These are phyloP conservation scores for Scenedesmus sp. DNA, from an alignment of 163 green algal genomes.

Conservation along the genomic window DNA sequence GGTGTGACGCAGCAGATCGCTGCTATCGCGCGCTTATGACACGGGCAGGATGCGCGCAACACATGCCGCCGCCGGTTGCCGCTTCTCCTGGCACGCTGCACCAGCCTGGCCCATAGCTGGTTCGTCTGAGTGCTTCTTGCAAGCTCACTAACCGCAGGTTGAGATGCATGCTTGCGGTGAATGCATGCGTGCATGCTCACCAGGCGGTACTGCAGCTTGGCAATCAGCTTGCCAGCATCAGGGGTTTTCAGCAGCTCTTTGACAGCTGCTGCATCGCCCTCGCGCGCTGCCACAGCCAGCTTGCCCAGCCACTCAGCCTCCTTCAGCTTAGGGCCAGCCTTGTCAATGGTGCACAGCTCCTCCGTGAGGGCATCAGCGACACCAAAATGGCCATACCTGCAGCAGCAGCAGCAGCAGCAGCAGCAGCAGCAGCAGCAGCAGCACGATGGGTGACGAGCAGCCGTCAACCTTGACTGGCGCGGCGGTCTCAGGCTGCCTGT, in stretches of 20 bases:
- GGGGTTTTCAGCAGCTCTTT: constrained; percentile 12
- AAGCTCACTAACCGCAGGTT: no score
- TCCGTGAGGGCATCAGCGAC: background rate
- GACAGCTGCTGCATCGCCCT: background rate
- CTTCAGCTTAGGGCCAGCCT: constrained; percentile 16
- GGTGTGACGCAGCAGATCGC: no score
- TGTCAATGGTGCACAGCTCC: constrained; percentile 29
- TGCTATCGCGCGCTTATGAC: no score
- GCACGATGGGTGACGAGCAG: background rate
- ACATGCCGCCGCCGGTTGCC: no score
- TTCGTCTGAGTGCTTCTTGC: no score
- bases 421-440: background rate
- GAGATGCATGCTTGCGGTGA: no score
- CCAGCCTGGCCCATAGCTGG: no score
- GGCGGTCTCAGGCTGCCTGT: no score
- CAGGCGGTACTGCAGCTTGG: constrained; percentile 3
- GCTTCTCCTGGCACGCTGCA: no score
- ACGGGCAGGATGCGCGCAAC: no score
- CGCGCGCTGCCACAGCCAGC: constrained; percentile 17
- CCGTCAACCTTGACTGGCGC: no score
- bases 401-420: background rate
- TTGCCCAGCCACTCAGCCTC: constrained; percentile 44
- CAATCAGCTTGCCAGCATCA: background rate
- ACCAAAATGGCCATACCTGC: constrained; percentile 36
- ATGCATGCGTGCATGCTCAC: background rate